Conservation (phyloP, 2,329 filamentous ascomycete genomes). For the Phyllosticta citrichinensis region DNA sequence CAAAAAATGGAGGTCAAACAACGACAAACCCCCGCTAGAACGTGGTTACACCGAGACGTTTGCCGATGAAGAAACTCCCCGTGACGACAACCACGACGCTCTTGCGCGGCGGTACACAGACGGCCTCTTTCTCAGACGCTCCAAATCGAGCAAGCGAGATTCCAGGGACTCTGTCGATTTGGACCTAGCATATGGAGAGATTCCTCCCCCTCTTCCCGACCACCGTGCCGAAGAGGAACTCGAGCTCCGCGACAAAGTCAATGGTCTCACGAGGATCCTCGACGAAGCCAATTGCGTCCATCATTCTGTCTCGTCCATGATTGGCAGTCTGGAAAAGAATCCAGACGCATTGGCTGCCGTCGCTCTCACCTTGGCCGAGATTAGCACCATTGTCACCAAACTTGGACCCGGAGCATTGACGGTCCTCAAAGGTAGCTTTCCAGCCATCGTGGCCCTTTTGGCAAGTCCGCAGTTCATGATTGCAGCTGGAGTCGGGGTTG, state of each 20-base stretch:
- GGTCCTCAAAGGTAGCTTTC: conserved; percentile 69
- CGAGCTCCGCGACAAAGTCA: conserved; percentile 59
- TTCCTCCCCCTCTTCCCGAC: conserved; percentile 56
- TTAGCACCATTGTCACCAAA: conserved; percentile 71
- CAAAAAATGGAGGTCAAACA: conserved; percentile 18
- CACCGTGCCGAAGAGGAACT: conserved; percentile 35
- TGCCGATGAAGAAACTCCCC: conserved; percentile 17
- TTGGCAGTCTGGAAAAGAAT: conserved; percentile 68
- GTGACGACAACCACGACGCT: conserved; percentile 24
- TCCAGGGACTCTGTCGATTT: conserved; percentile 57
- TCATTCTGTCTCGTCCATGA: conserved; percentile 71
- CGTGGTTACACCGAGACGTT: conserved; percentile 38
- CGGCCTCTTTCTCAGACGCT: conserved; percentile 11
- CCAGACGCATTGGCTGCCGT: conserved; percentile 91
- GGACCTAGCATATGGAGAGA: conserved; percentile 81
- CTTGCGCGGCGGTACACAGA: conserved; percentile 36
- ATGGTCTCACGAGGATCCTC: conserved; percentile 64
- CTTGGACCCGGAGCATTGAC: conserved; percentile 73
- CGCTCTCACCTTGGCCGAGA: conserved; percentile 82
- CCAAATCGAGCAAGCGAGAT: conserved; percentile 19
- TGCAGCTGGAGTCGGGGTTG: conserved; percentile 76
- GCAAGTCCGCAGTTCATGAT: conserved; percentile 91
- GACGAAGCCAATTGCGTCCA: conserved; percentile 85
- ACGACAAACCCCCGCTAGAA: conserved; percentile 27
- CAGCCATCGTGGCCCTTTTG: conserved; percentile 76